Percentiles rank a stretch among this genome's conserved stretches.
Conservation (phyloP, 73 alveolate genomes). For the Paramecium biaurelia region DNA sequence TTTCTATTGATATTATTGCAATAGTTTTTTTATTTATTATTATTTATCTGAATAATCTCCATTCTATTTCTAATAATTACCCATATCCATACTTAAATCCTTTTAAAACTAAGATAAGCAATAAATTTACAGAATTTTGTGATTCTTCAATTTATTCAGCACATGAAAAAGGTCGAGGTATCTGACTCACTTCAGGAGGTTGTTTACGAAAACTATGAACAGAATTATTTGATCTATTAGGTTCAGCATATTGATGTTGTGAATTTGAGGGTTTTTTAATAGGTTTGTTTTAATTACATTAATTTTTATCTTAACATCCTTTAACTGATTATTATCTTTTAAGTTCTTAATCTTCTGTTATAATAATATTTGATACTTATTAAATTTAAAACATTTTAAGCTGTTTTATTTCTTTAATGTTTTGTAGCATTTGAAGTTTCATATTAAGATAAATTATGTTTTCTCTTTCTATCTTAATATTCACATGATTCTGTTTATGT, state of each 20-base stretch:
- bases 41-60: slow-evolving; percentile 4
- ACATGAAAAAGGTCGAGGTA: slow-evolving; percentile 41
- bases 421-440: slow-evolving; percentile 7
- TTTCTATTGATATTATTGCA: slow-evolving; percentile 11
- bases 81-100: slow-evolving; percentile 1
- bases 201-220: slow-evolving; percentile 51
- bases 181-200: neutral
- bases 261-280: neutral
- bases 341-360: neutral
- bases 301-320: neutral
- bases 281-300: neutral
- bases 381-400: neutral
- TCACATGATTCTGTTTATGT: neutral
- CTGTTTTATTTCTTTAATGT: slow-evolving; percentile 28
- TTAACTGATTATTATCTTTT: slow-evolving; percentile 1
- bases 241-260: slow-evolving; percentile 16
- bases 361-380: neutral
- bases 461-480: neutral
- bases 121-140: neutral
- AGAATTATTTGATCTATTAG: slow-evolving; percentile 31
- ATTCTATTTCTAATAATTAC: neutral
- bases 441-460: neutral
- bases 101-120: neutral
- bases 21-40: neutral
- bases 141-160: slow-evolving; percentile 22